phyloP scores from a whole-genome alignment of 352 stramenopile genomes.

The Hyaloperonospora arabidopsidis region DNA sequence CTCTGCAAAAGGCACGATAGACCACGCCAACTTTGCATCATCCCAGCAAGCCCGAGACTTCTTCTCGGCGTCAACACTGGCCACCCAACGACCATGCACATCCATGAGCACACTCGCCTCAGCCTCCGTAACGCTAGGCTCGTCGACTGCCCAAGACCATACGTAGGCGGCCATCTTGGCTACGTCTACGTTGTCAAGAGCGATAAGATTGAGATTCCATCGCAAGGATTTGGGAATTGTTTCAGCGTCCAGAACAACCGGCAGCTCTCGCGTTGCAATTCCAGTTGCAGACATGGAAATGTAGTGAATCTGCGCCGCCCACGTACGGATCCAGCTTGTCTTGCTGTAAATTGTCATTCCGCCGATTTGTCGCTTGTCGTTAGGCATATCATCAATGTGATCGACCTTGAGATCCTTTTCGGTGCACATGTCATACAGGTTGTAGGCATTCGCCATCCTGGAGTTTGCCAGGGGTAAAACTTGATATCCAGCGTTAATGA shows the following conservation, averaged over 20 bases:
- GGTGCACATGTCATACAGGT: conserved; percentile 34
- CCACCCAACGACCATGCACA: conserved; percentile 33
- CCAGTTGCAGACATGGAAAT: conserved; percentile 33
- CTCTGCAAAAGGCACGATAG: conserved; percentile 25
- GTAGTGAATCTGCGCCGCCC: conserved; percentile 44
- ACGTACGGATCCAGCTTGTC: conserved; percentile 40
- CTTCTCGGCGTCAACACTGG: conserved; percentile 19
- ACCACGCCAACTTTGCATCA: conserved; percentile 28
- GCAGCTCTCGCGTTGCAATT: conserved; percentile 17
- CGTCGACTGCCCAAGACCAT: conserved; percentile 49
- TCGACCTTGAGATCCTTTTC: conserved; percentile 31
- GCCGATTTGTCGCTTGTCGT: conserved; percentile 31
- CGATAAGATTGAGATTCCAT: conserved; percentile 56
- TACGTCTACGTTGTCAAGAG: conserved; percentile 37
- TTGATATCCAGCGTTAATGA: conserved; percentile 36
- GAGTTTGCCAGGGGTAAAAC: conserved; percentile 40
- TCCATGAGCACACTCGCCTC: conserved; percentile 31
- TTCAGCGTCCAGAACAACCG: conserved; percentile 29
- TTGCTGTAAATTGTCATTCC: conserved; percentile 45
- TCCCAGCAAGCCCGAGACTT: conserved; percentile 39
- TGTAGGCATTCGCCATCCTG: conserved; percentile 31
- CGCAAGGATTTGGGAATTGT: conserved; percentile 46
- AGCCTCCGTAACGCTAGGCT: conserved; percentile 27
- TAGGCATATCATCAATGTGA: conserved; percentile 35
- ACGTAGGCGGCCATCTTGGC: conserved; percentile 47